These are phyloP conservation scores for Thermomucor indicae-seudaticae DNA, from an alignment of 371 early-diverging fungal species.

Conservation along the genomic window DNA sequence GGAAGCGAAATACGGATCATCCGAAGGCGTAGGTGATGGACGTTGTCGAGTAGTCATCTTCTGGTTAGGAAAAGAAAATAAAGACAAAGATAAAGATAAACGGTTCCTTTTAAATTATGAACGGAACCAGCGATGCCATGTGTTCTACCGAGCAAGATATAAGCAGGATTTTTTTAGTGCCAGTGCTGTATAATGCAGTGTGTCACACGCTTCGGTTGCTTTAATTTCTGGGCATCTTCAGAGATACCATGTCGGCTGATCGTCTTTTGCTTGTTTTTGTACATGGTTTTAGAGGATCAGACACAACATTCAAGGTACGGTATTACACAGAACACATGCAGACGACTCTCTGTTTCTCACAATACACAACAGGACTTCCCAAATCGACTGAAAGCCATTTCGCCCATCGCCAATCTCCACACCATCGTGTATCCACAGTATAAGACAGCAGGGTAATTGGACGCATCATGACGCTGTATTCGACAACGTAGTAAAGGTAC, in stretches of 20 bases:
- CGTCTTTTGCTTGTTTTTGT: conserved; percentile 48
- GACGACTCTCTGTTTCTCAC: neutral
- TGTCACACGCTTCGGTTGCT: no score
- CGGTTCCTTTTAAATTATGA: no score
- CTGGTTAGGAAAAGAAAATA: no score
- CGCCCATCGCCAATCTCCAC: conserved; percentile 39
- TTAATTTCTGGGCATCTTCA: no score
- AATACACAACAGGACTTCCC: conserved; percentile 50
- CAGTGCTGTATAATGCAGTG: no score
- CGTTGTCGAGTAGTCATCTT: no score
- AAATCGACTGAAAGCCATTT: conserved; percentile 47
- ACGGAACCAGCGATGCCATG: no score
- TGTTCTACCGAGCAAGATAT: no score
- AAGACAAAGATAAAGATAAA: no score
- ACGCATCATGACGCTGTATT: neutral
- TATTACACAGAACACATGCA: no score
- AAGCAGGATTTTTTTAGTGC: no score
- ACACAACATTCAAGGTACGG: conserved; percentile 37
- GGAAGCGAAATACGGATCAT: conserved; percentile 21
- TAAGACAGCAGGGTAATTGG: conserved; percentile 52
- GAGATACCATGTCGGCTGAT: no score
- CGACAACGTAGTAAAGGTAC: neutral
- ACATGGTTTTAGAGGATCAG: conserved; percentile 57
- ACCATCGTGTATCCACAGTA: conserved; percentile 55
- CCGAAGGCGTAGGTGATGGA: neutral